Evolutionary conservation across 805 yeast species (phyloP), one percentile per base, ranked within the genome.

Genomic region (Blastobotrys attinorum): DNA sequence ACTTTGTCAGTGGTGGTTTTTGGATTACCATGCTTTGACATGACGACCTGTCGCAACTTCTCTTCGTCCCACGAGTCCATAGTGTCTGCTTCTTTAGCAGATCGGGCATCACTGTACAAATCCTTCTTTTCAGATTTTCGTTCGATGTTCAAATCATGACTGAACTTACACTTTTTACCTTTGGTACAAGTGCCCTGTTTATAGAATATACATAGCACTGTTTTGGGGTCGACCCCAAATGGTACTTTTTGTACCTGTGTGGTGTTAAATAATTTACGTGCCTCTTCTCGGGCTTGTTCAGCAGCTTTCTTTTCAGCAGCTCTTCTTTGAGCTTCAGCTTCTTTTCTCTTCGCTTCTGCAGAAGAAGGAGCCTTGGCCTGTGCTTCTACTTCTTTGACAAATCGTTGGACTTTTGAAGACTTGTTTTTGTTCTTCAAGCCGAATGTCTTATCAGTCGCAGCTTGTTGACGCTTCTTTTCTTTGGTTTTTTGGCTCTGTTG

Each of bases 21-120:
- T 44, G 82, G 88, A 62, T 92, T 92, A 41, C 98, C 97, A 57
- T 89, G 97, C 67, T 92, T 92, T 43, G 96, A 87, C 51, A 74
- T 45, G 57, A 92, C 82, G 49, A 92, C 97, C 29, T 72, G 73
- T 61, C 94, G 76, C 61, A 92, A 77, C 69, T 89, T 92, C 57
- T 81, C 97, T 66, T 90, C 97, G 66, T 92, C 97, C 97, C 97
- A 90, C 37, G 72, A 73, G 56, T 88, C 97, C 96, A 90, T 88
- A 3, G 92, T 85, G 64, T 92, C 97, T 17, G 71, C 71, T 52
- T 79, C 82, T 61, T 83, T 81, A 50, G 67, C 67, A 25, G 56
- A 61, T 63, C 96, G 78, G 31, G 81, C 87, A 67, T 92, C 98
- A 8, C 92, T 79, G 67, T 92, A 92, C 57, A 90, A 73, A 67